Evolutionary conservation across 2,329 filamentous ascomycete species (phyloP).

Genomic region (Juglanconis oblonga): DNA sequence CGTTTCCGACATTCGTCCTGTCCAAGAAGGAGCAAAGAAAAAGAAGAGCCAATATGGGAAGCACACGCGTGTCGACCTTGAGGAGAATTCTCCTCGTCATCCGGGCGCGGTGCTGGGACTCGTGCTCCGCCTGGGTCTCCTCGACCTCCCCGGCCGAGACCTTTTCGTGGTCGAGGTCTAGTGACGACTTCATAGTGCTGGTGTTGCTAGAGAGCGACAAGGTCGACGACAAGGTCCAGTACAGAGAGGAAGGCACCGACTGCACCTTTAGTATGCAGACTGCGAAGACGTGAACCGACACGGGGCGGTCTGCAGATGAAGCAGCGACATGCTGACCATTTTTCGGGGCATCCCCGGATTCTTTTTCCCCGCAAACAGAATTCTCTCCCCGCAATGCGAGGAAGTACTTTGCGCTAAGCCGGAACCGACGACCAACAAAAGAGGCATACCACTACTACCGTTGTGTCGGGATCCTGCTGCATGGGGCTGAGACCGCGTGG

Average conservation of each 20-base stretch:
- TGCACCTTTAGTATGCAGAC: neutral
- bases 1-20: slow-evolving; percentile 72
- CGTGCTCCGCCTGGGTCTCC: slow-evolving; percentile 12
- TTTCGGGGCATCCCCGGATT: neutral
- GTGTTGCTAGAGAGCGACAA: neutral
- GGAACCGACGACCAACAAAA: too few relatives aligned
- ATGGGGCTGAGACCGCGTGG: too few relatives aligned
- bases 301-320: neutral
- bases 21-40: slow-evolving; percentile 65
- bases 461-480: too few relatives aligned
- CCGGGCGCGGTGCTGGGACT: slow-evolving; percentile 4
- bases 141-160: slow-evolving; percentile 21
- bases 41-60: slow-evolving; percentile 61
- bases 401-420: too few relatives aligned
- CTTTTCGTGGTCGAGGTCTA: slow-evolving; percentile 18
- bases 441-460: too few relatives aligned
- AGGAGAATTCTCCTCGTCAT: slow-evolving; percentile 26
- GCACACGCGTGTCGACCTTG: slow-evolving; percentile 45
- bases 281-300: neutral
- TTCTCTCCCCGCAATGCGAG: neutral
- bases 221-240: neutral
- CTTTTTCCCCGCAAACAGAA: neutral
- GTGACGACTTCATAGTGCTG: neutral
- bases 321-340: neutral
- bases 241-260: neutral